Percentiles rank a stretch among this genome's conserved stretches.
These are phyloP conservation scores for Plasmodium chabaudi DNA, from an alignment of 169 alveolate species.

Conservation along the genomic window DNA sequence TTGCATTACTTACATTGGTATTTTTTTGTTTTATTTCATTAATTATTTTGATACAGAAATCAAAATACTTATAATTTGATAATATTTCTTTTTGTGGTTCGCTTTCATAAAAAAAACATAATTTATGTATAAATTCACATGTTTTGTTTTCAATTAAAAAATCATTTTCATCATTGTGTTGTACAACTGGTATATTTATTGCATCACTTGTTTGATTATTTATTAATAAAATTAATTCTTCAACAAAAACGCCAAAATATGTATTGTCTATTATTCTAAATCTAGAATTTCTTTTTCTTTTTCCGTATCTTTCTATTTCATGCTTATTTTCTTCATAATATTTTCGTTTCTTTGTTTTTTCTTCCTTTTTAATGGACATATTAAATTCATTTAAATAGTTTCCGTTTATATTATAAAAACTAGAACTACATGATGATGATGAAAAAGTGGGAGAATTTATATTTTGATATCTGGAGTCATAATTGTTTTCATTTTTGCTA, in stretches of 20 bases:
- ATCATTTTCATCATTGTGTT: constrained; percentile 25
- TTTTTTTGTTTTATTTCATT: constrained; percentile 66
- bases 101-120: constrained; percentile 56
- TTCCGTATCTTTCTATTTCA: constrained; percentile 69
- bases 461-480: constrained; percentile 7
- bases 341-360: constrained; percentile 70
- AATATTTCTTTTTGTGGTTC: constrained; percentile 24
- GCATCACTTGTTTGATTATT: constrained; percentile 58
- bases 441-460: constrained; percentile 29
- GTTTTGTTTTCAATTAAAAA: constrained; percentile 52
- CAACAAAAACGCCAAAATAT: constrained; percentile 75
- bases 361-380: constrained; percentile 4
- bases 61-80: constrained; percentile 8
- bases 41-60: constrained; percentile 40
- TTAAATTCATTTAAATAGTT: constrained; percentile 28
- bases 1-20: constrained; percentile 65
- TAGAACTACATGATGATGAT: constrained; percentile 56
- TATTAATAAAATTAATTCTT: constrained; percentile 62
- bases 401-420: constrained; percentile 13
- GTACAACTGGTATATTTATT: constrained; percentile 47
- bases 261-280: constrained; percentile 64
- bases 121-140: constrained; percentile 49
- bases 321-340: constrained; percentile 60
- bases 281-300: constrained; percentile 65
- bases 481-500: neutral